Percentiles rank a stretch among this genome's conserved stretches.
These are phyloP conservation scores for Wickerhamiella kurtzmanii DNA, from an alignment of 805 yeast genomes.

Conservation along the genomic window DNA sequence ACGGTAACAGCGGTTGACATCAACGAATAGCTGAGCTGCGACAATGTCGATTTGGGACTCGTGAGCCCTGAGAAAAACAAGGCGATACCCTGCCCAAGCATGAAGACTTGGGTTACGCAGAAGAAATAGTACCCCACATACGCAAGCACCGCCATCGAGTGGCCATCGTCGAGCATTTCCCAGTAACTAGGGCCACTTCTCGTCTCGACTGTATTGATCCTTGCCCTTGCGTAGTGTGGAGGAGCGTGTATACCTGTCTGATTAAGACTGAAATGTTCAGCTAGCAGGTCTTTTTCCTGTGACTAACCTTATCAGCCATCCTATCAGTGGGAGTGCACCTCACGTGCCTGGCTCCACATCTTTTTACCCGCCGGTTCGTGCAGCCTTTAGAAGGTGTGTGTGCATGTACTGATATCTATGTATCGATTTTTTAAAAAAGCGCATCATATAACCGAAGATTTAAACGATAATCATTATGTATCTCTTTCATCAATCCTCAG, in stretches of 20 bases:
- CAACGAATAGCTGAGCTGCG: slow-evolving; percentile 49
- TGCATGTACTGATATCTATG: no score
- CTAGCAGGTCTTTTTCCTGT: background rate
- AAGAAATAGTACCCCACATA: slow-evolving; percentile 15
- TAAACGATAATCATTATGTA: background rate
- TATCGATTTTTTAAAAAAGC: no score
- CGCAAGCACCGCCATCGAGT: slow-evolving; percentile 4
- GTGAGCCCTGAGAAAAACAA: slow-evolving; percentile 54
- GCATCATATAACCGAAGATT: no score
- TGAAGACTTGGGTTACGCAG: slow-evolving; percentile 13
- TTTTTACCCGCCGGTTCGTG: no score
- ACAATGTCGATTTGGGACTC: slow-evolving; percentile 52
- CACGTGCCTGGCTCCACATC: no score
- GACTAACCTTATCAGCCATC: no score
- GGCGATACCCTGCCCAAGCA: slow-evolving; percentile 28
- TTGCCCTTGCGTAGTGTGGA: background rate
- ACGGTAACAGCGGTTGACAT: slow-evolving; percentile 45
- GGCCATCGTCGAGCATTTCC: slow-evolving; percentile 1
- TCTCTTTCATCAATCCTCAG: background rate
- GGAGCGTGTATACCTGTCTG: no score
- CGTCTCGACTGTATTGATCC: no score
- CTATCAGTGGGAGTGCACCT: no score
- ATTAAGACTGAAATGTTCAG: background rate
- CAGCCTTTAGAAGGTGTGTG: no score
- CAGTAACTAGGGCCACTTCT: no score